Evolutionary conservation across 345 rosid species (phyloP).

Genomic region (Sisymbrium irio): DNA sequence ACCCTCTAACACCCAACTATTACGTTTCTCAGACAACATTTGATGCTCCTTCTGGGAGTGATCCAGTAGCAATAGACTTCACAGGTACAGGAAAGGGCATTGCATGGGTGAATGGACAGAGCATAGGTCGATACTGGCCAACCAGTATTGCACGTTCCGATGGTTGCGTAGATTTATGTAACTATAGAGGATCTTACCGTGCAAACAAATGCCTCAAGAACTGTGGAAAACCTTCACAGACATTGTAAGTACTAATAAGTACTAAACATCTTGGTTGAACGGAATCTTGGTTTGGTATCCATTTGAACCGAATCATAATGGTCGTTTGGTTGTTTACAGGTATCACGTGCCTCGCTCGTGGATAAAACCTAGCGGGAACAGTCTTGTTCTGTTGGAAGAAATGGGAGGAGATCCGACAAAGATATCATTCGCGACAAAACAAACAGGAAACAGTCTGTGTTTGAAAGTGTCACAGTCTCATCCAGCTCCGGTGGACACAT

Average conservation of each 20-base stretch:
- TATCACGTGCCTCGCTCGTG: slow-evolving; percentile 94
- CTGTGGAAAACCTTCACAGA: slow-evolving; percentile 88
- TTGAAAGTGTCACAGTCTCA: slow-evolving; percentile 69
- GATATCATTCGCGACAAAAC: slow-evolving; percentile 55
- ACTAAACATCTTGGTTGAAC: too few species aligned
- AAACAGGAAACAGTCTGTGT: slow-evolving; percentile 54
- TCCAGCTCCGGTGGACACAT: slow-evolving; percentile 64
- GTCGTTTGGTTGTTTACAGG: slow-evolving; percentile 42
- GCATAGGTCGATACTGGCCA: slow-evolving; percentile 97
- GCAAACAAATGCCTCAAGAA: slow-evolving; percentile 75
- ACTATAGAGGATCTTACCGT: slow-evolving; percentile 68
- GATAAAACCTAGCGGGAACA: slow-evolving; percentile 68
- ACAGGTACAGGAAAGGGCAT: slow-evolving; percentile 89
- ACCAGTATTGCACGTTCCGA: slow-evolving; percentile 43
- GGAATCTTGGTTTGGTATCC: too few species aligned
- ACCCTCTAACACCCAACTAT: neutral
- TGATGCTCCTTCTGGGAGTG: slow-evolving; percentile 62
- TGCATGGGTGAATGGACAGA: slow-evolving; percentile 97
- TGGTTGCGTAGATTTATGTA: slow-evolving; percentile 69
- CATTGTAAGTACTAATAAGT: too few species aligned
- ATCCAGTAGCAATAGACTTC: slow-evolving; percentile 82
- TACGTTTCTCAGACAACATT: slow-evolving; percentile 56
- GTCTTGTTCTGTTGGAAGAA: slow-evolving; percentile 82
- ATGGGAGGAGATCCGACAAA: slow-evolving; percentile 82
- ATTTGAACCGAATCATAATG: too few species aligned